Base-by-base conservation (phyloP, 805 yeast species). In the Ogataea zsoltii region DNA sequence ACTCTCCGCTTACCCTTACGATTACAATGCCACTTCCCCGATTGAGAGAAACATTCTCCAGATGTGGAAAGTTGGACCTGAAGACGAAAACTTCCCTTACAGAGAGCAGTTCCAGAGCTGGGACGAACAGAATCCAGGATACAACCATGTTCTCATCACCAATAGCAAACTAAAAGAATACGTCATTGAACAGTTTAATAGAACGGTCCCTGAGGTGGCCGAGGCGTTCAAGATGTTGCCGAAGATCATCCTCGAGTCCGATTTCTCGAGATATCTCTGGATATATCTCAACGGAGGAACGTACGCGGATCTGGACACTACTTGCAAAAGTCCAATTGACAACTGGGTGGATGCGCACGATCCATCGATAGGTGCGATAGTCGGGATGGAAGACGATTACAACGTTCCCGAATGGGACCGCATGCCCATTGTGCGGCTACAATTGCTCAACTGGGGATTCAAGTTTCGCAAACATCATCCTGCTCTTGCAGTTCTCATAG, bases 391-490 rank as follows among this genome's bases (percentile, higher is more conserved):
- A 45, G 63, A 67, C 15, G 83, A 79, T 51, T 57, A 72, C 35
- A 72, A 67, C 41, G 62, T 68, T 19, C 65, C 69, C 14, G 64
- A 72, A 46, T 77, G 82, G 82, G 61, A 69, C 33, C 57, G 63
- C 16, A 67, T 68, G 43, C 62, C 65, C 34, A 67, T 67, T 12
- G 56, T 77, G 40, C 62, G 83, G 48, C 61, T 77, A 25, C 82
- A 78, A 52, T 68, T 78, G 49, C 72, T 77, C 32, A 80, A 77
- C 56, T 79, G 79, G 68, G 72, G 78, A 2, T 60, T 79, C 38
- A 80, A 77, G 56, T 68, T 77, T 17, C 76, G 73, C 51, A 77
- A 75, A 10, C 76, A 79, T n/a, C 84, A 79, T 58, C 83, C 83
- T 1, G 60, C 76, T 7, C 66, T 76, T 49, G 70, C 80, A n/a